Base-by-base conservation (phyloP, 2,329 filamentous ascomycete genomes). In the Penicillium sp. region DNA sequence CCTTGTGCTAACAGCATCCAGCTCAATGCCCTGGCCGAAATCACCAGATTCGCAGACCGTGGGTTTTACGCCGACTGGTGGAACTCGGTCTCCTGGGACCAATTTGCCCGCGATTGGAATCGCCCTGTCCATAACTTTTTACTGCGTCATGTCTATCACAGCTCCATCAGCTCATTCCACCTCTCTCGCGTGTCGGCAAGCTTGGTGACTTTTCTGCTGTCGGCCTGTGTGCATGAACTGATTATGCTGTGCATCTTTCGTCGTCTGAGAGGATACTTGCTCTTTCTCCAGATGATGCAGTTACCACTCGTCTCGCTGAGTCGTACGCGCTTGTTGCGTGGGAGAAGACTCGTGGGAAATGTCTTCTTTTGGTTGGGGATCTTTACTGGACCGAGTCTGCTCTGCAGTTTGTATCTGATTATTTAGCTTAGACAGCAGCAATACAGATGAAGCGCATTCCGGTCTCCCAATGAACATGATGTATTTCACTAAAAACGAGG, bases 91-190 rank as follows among this genome's bases (percentile, higher is more conserved):
- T 79, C 79, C 49, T 63, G 71, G 72, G 67, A 92, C 68, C 88
- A 92, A 70, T 94, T 90, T 68, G 90, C 90, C 4, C 82, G 90
- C 41, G 89, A 92, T 71, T 93, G 90, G 90, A 93, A 93, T 71
- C 79, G 86, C n/a, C 90, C 90, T 0, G 90, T 93, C 4, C 90
- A 92, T 71, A 87, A 89, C 67, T 93, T 93, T 73, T 78, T 93
- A 31, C 81, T 92, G 2, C 83, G 90, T 14, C 90, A 93, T 69
- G 90, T 93, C 60, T 93, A 93, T 71, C 89, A 93, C 76, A 87
- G 84, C 48, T 89, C 86, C 48, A 92, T 93, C 69, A 90, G 87
- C 1, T 86, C 88, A 10, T 84, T 92, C 73, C 86, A 87, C 61
- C 81, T 92, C 54, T 86, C 86, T 67, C 88, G 88, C 70, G 83